phyloP scores from a whole-genome alignment of 345 rosid genomes.

The Salix caprea region DNA sequence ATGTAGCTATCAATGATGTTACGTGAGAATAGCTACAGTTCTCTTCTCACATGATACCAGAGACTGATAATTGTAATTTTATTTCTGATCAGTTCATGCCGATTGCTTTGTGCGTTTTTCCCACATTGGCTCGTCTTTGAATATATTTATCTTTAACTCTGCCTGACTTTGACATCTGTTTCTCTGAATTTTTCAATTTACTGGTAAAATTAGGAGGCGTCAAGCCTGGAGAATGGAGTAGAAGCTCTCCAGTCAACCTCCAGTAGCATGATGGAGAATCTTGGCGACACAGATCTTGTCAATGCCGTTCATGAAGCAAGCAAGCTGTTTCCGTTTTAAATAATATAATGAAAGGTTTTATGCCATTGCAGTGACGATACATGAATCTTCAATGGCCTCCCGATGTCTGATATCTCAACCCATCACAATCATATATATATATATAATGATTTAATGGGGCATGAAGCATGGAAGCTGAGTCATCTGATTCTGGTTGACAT shows the following conservation, averaged over 20 bases:
- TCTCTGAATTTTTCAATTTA: not conserved
- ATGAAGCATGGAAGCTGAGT: constrained; percentile 12
- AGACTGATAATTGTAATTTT: constrained; percentile 31
- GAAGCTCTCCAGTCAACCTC: constrained; percentile 60
- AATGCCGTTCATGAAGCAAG: constrained; percentile 4
- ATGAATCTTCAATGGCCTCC: not conserved
- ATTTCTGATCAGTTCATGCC: constrained; percentile 15
- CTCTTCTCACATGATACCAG: not conserved
- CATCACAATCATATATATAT: not conserved
- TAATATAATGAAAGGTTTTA: not conserved
- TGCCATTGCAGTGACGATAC: constrained; percentile 39
- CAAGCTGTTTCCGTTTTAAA: not conserved
- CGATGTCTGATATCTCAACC: not conserved
- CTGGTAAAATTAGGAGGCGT: constrained; percentile 30
- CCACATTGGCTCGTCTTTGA: not conserved
- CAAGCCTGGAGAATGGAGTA: constrained; percentile 51
- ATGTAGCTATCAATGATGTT: no score
- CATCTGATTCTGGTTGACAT: constrained; percentile 2
- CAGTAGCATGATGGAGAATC: constrained; percentile 57
- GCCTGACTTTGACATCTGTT: not conserved
- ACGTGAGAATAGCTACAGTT: no score
- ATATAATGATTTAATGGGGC: constrained; percentile 6
- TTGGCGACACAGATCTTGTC: constrained; percentile 41
- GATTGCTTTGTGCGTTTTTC: not conserved
- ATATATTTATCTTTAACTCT: not conserved